phyloP scores from a whole-genome alignment of 2,329 filamentous ascomycete species.

The Lachnellula suecica region DNA sequence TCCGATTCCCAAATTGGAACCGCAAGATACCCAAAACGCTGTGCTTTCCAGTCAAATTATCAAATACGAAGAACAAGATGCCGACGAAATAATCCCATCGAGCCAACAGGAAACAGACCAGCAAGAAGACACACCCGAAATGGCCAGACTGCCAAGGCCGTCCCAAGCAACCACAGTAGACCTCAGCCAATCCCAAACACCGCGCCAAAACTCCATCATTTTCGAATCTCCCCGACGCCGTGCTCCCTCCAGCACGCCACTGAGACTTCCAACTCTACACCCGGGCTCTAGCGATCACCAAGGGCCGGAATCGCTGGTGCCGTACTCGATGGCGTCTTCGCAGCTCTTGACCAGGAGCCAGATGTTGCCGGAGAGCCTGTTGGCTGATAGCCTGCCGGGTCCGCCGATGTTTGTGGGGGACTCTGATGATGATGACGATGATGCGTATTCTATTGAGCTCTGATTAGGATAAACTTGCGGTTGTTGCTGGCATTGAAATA shows the following conservation, averaged over 20 bases:
- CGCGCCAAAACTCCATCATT: constrained; percentile 17
- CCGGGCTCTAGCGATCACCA: background rate
- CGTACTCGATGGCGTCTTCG: constrained; percentile 25
- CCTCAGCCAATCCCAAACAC: constrained; percentile 26
- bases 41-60: background rate
- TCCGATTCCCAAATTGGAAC: background rate
- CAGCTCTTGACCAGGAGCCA: constrained; percentile 52
- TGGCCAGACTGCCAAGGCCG: background rate
- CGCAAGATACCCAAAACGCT: background rate
- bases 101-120: constrained; percentile 6
- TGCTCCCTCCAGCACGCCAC: constrained; percentile 21
- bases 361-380: constrained; percentile 49
- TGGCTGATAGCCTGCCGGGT: constrained; percentile 38
- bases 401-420: constrained; percentile 43
- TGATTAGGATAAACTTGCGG: background rate
- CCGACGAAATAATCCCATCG: constrained; percentile 7
- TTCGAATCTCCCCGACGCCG: constrained; percentile 28
- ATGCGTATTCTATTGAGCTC: background rate
- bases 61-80: background rate
- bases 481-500: no score
- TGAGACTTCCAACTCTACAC: constrained; percentile 12
- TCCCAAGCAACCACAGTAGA: constrained; percentile 35
- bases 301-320: constrained; percentile 16
- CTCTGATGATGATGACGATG: constrained; percentile 40
- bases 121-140: background rate